These are phyloP conservation scores for Diplotaxis tenuifolia DNA, from an alignment of 345 rosid genomes.

Conservation along the genomic window DNA sequence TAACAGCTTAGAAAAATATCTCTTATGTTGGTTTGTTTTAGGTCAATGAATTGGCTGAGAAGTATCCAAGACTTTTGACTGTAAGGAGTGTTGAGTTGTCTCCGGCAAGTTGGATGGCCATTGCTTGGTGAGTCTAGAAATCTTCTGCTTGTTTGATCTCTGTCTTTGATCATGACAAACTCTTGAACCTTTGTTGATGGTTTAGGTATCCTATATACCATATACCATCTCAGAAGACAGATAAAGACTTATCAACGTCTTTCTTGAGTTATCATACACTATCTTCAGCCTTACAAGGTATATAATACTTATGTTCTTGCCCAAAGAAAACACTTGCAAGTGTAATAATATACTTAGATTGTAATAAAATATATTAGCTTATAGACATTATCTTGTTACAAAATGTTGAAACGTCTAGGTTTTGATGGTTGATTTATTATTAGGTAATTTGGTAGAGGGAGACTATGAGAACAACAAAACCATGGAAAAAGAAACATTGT, in stretches of 20 bases:
- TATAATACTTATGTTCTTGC: background rate
- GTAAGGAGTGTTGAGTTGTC: conserved; percentile 70
- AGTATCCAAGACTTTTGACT: conserved; percentile 47
- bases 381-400: background rate
- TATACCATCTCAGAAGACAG: conserved; percentile 51
- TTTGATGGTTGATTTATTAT: conserved; percentile 13
- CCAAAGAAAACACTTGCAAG: background rate
- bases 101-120: conserved; percentile 94
- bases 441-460: conserved; percentile 35
- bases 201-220: conserved; percentile 79
- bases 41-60: conserved; percentile 51
- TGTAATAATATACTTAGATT: background rate
- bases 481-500: conserved; percentile 34
- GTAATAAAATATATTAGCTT: background rate
- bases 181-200: background rate
- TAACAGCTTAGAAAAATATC: background rate
- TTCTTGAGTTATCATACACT: conserved; percentile 77
- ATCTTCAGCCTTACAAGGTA: conserved; percentile 78
- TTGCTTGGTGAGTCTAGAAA: conserved; percentile 63
- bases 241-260: conserved; percentile 67
- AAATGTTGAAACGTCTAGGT: background rate
- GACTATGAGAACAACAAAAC: conserved; percentile 35
- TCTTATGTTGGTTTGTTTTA: conserved; percentile 26
- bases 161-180: background rate
- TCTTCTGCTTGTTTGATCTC: background rate